These are phyloP conservation scores for Komagataella mondaviorum DNA, from an alignment of 805 yeast genomes.

Conservation along the genomic window DNA sequence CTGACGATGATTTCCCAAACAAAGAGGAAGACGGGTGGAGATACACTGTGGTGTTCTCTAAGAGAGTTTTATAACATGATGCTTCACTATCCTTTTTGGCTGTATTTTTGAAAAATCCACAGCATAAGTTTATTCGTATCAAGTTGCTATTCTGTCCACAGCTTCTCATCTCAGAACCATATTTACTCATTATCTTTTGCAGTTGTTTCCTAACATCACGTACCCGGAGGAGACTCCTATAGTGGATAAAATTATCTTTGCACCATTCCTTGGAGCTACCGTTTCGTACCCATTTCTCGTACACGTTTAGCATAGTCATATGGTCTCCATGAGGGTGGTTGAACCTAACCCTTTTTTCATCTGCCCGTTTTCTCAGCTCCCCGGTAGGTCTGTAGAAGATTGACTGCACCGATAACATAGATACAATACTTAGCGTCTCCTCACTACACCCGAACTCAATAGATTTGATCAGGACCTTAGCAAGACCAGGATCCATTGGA, in stretches of 20 bases:
- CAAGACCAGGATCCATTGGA: conserved; percentile 86
- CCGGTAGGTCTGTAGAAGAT: conserved; percentile 75
- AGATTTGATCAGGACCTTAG: conserved; percentile 68
- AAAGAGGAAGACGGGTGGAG: conserved; percentile 83
- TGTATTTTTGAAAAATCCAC: conserved; percentile 57
- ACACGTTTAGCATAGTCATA: conserved; percentile 69
- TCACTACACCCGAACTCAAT: conserved; percentile 61
- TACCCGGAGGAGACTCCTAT: conserved; percentile 63
- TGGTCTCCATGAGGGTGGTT: conserved; percentile 76
- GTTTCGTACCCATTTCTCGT: conserved; percentile 58
- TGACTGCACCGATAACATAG: conserved; percentile 85
- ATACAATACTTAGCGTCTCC: conserved; percentile 69
- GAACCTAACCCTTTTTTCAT: conserved; percentile 59
- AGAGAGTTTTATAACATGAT: conserved; percentile 36
- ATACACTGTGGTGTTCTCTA: conserved; percentile 60
- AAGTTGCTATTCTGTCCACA: conserved; percentile 44
- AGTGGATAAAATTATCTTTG: conserved; percentile 67
- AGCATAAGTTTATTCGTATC: conserved; percentile 47
- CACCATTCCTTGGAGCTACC: conserved; percentile 61
- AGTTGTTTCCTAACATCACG: conserved; percentile 72
- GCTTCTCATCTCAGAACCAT: conserved; percentile 27
- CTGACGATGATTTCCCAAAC: conserved; percentile 38
- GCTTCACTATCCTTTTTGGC: conserved; percentile 54
- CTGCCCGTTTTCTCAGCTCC: conserved; percentile 39
- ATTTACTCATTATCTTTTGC: conserved; percentile 35